These are phyloP conservation scores for Myxozyma vanderwaltii DNA, from an alignment of 805 yeast species.

Conservation along the genomic window DNA sequence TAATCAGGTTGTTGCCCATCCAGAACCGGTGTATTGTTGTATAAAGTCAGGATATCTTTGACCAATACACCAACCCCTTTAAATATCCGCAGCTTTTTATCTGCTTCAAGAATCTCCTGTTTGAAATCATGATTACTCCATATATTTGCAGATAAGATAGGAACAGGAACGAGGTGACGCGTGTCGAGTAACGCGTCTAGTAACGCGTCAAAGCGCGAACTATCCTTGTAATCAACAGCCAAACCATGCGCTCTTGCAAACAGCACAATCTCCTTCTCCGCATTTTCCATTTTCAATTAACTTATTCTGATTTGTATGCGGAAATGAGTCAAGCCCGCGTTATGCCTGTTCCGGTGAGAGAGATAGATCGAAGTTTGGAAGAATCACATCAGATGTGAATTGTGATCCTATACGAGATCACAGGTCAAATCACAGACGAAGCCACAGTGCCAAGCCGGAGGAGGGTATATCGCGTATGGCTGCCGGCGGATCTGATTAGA, in stretches of 20 bases:
- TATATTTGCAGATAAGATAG: background rate
- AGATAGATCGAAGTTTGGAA: background rate
- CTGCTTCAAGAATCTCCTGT: background rate
- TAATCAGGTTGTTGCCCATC: background rate
- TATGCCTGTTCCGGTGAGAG: too few relatives aligned
- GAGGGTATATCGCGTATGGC: background rate
- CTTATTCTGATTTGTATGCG: too few relatives aligned
- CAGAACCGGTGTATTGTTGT: background rate
- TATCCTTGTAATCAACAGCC: background rate
- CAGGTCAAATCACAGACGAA: background rate
- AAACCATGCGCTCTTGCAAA: background rate
- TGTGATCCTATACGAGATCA: conserved; percentile 10
- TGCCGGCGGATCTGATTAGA: too few relatives aligned
- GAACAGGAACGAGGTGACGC: background rate
- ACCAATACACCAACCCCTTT: background rate
- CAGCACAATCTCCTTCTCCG: background rate
- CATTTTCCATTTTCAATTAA: background rate
- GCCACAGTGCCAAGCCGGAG: background rate
- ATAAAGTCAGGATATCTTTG: background rate
- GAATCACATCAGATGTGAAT: background rate
- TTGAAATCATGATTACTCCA: background rate
- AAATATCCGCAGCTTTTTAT: background rate
- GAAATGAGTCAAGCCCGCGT: too few relatives aligned
- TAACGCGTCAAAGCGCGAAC: background rate
- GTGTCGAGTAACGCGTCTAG: conserved; percentile 1